A percentile compares a stretch with the other conserved stretches of the same genome.
Evolutionary conservation across 495 filamentous ascomycete species (phyloP).

Genomic region (Chlorociboria aeruginascens): DNA sequence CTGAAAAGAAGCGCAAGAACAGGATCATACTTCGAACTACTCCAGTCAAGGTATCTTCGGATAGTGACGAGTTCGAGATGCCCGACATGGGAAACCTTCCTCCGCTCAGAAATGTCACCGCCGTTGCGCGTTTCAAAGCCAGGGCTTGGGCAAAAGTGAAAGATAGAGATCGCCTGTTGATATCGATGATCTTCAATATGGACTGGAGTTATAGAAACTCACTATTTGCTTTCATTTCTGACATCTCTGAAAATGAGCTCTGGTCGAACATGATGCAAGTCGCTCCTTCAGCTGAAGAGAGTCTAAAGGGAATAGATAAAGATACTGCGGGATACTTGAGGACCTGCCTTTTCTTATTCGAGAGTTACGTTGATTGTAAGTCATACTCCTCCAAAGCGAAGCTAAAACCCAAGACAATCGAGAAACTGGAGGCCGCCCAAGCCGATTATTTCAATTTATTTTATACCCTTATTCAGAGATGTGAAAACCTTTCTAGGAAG

Average conservation of each 20-base stretch:
- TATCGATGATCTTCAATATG: constrained; percentile 7
- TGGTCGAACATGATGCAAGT: constrained; percentile 12
- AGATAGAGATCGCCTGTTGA: constrained; percentile 12
- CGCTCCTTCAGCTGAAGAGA: background rate
- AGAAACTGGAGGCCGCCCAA: background rate
- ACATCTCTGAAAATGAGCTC: constrained; percentile 2
- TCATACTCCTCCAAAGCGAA: background rate
- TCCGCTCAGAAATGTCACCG: constrained; percentile 3
- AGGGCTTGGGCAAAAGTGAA: constrained; percentile 1
- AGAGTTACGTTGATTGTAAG: constrained; percentile 11
- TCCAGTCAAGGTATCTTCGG: background rate
- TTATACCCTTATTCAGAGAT: constrained; percentile 3
- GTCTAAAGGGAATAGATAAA: constrained; percentile 10
- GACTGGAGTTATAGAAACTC: background rate
- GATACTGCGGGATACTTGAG: background rate
- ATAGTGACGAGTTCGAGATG: background rate
- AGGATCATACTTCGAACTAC: constrained; percentile 2
- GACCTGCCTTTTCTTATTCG: constrained; percentile 8
- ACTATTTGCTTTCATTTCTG: constrained; percentile 7
- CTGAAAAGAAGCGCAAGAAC: constrained; percentile 4
- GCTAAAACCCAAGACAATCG: background rate
- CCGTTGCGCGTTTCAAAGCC: constrained; percentile 7
- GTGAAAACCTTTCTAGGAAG: background rate
- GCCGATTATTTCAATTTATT: background rate
- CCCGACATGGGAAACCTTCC: constrained; percentile 2